Evolutionary conservation across 768 basidiomycete genomes (phyloP).

Genomic region (Lactifluus volemus): DNA sequence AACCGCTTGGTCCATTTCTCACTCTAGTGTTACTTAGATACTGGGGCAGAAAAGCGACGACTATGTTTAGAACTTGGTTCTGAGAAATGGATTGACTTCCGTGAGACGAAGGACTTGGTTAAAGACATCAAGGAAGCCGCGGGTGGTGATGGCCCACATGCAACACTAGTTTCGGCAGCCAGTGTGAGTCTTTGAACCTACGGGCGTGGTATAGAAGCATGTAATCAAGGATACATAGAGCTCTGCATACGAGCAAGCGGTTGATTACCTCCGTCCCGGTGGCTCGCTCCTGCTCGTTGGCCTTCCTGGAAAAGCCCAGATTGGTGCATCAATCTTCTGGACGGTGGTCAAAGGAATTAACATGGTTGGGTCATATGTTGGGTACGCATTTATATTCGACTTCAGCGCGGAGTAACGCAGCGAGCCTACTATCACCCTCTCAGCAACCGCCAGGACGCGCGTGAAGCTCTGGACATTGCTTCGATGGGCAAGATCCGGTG

Average conservation of each 20-base stretch:
- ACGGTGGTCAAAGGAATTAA: slow-evolving; percentile 57
- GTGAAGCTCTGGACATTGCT: slow-evolving; percentile 74
- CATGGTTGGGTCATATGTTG: slow-evolving; percentile 40
- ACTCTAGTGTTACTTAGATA: slow-evolving; percentile 36
- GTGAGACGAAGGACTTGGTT: slow-evolving; percentile 54
- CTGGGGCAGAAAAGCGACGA: slow-evolving; percentile 62
- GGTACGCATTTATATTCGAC: slow-evolving; percentile 17
- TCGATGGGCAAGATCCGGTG: slow-evolving; percentile 61
- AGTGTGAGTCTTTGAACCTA: slow-evolving; percentile 25
- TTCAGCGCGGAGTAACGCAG: not conserved
- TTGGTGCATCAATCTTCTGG: slow-evolving; percentile 61
- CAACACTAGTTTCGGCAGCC: slow-evolving; percentile 54
- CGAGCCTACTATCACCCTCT: slow-evolving; percentile 18
- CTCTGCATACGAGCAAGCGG: slow-evolving; percentile 42
- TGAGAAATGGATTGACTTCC: slow-evolving; percentile 76
- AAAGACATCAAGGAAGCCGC: slow-evolving; percentile 53
- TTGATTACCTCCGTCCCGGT: slow-evolving; percentile 66
- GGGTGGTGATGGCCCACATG: slow-evolving; percentile 65
- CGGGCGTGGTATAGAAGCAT: slow-evolving; percentile 23
- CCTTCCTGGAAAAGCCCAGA: slow-evolving; percentile 46
- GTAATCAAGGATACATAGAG: slow-evolving; percentile 20
- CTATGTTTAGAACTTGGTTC: slow-evolving; percentile 57
- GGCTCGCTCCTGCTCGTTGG: slow-evolving; percentile 77
- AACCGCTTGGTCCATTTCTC: not conserved
- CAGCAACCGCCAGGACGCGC: slow-evolving; percentile 76